Conservation (phyloP, 176 grass and related monocot genomes). For the Cymbopogon citratus region DNA sequence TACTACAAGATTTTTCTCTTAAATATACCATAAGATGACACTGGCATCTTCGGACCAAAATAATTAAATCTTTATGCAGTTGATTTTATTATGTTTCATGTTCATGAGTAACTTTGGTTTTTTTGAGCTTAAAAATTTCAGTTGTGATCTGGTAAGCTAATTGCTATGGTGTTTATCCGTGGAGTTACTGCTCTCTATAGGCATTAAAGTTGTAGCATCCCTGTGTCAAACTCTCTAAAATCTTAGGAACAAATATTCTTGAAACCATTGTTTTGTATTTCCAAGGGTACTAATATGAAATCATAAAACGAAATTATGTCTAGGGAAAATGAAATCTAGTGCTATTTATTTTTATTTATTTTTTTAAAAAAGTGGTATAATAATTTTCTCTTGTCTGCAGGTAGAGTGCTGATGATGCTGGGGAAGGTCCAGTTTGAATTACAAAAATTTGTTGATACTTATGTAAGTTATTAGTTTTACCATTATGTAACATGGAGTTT, state of each 20-base stretch:
- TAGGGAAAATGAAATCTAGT: not conserved
- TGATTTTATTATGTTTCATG: not conserved
- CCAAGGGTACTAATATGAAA: not conserved
- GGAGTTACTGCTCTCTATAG: not conserved
- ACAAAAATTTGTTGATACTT: conserved; percentile 63
- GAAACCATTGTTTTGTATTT: not conserved
- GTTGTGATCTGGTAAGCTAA: not conserved
- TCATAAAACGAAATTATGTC: not conserved
- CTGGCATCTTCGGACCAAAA: not conserved
- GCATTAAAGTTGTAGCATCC: not conserved
- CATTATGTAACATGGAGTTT: not conserved
- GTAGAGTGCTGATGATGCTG: conserved; percentile 69
- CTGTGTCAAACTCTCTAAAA: not conserved
- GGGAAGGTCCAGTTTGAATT: conserved; percentile 79
- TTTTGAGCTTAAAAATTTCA: not conserved
- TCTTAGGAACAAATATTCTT: not conserved
- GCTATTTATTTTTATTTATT: not conserved
- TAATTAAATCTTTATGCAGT: not conserved
- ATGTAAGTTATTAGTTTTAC: conserved; percentile 48
- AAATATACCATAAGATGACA: not conserved
- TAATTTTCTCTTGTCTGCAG: conserved; percentile 24
- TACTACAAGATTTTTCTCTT: not conserved
- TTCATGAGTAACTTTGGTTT: not conserved
- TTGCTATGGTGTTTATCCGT: not conserved
- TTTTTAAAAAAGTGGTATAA: not conserved